These are phyloP conservation scores for Solanum clarkiae DNA, from an alignment of 257 asterid species.

Conservation along the genomic window DNA sequence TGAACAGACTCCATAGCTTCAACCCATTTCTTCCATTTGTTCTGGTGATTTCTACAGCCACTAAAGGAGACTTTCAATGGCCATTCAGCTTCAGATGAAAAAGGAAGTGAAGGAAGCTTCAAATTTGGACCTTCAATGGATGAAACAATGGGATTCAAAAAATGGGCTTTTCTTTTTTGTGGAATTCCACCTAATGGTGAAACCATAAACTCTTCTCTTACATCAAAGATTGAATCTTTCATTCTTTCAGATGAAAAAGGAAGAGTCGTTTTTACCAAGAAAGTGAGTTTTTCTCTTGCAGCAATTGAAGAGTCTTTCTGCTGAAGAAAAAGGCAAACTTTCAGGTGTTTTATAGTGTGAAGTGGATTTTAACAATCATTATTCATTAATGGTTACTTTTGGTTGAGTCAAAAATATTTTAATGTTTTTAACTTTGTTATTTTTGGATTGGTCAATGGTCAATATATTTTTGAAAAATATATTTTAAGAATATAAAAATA, in stretches of 20 bases:
- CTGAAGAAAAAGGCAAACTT: neutral
- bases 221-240: slow-evolving; percentile 2
- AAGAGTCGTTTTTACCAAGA: neutral
- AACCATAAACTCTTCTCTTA: slow-evolving; percentile 20
- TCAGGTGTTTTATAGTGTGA: neutral
- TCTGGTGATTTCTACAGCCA: slow-evolving; percentile 12
- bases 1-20: slow-evolving; percentile 1
- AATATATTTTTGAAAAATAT: too few relatives aligned
- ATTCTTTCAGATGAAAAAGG: neutral
- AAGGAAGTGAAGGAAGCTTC: slow-evolving; percentile 16
- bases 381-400: too few relatives aligned
- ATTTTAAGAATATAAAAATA: too few relatives aligned
- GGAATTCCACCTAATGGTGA: slow-evolving; percentile 20
- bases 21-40: slow-evolving; percentile 21
- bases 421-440: neutral
- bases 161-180: slow-evolving; percentile 8
- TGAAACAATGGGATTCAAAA: slow-evolving; percentile 10
- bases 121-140: slow-evolving; percentile 3
- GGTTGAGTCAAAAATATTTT: too few relatives aligned
- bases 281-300: neutral
- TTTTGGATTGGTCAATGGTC: neutral
- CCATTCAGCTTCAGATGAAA: slow-evolving; percentile 17
- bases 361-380: neutral
- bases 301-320: neutral
- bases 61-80: slow-evolving; percentile 8